Percentiles rank a stretch among this genome's conserved stretches.
Conservation (phyloP, 495 filamentous ascomycete species). For the Penicillium pulvis region DNA sequence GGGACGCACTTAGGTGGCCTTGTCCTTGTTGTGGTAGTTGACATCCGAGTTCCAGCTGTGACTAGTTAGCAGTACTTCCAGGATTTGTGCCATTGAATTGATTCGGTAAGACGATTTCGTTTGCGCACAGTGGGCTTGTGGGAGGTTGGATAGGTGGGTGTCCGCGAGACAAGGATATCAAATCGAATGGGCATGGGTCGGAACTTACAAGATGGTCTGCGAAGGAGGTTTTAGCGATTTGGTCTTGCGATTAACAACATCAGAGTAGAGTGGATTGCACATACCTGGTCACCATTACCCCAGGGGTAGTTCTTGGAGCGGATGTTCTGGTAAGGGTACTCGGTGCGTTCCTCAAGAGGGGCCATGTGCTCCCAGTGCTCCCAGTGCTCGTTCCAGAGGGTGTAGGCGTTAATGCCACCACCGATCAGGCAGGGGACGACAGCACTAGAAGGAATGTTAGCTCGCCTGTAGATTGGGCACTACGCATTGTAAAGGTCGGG, state of each 20-base stretch:
- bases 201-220: conserved; percentile 69
- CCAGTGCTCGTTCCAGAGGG: conserved; percentile 93
- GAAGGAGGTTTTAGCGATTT: conserved; percentile 32
- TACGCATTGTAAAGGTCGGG: neutral
- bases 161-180: neutral
- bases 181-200: neutral
- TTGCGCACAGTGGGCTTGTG: neutral
- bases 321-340: conserved; percentile 96
- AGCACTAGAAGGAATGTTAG: conserved; percentile 48
- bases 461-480: neutral
- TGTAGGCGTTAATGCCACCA: conserved; percentile 76
- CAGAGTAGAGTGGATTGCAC: conserved; percentile 25
- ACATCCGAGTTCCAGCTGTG: conserved; percentile 88
- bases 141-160: neutral
- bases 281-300: conserved; percentile 91
- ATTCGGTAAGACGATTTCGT: neutral
- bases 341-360: conserved; percentile 80
- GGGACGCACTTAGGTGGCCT: conserved; percentile 53
- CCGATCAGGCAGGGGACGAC: conserved; percentile 70
- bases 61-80: neutral
- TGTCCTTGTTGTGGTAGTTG: conserved; percentile 96
- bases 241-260: neutral
- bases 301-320: conserved; percentile 86
- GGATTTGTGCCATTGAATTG: neutral
- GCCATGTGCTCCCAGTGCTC: conserved; percentile 87